Base-by-base conservation (phyloP, 2,329 filamentous ascomycete species). In the Fusarium pininemorale region DNA sequence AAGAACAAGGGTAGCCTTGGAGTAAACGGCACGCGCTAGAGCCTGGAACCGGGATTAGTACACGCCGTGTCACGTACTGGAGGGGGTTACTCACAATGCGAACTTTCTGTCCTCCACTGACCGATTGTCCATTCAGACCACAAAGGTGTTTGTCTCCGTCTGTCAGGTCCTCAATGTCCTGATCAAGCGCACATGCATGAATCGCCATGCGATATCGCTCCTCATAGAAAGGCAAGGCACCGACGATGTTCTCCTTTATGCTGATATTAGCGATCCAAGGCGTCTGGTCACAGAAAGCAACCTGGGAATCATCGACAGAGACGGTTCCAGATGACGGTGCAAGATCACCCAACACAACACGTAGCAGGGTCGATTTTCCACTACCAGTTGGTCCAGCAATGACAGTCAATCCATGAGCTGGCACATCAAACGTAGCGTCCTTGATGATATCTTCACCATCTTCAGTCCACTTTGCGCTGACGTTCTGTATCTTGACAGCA, bases 41-140 rank as follows among this genome's bases (percentile, higher is more conserved):
- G 58, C 58, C 51, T 55, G 5, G 10, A n/a, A 24, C 24, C 4
- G 24, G 24, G 24, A 28, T 55, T 10, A 55, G 15, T 18, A 28
- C 4, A 7, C 2, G 8, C 12, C 1, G 2, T n/a, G 7, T 18
- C 3, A 5, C 2, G 0, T 0, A 3, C 3, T 28, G 6, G 3
- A 18, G 3, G 2, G 8, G 6, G 4, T 4, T 5, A 14, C 51
- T 55, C 20, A 55, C 51, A 5, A 41, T 55, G 6, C 51, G 51
- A 28, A 55, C 51, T 41, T 61, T 61, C 18, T 61, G 58, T 14
- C 58, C 58, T n/a, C 58, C 58, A 24, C 58, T 61, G 10, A 61
- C 28, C 22, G 37, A 54, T 6, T 54, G 47, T 5, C 58, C 58
- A 1, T 61, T 54, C 0, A 54, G 5, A 0, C 58, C 58, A 22